Evolutionary conservation across 2,329 filamentous ascomycete genomes (phyloP), one percentile per base, ranked within the genome.

Genomic region (Pyrenophora seminiperda): DNA sequence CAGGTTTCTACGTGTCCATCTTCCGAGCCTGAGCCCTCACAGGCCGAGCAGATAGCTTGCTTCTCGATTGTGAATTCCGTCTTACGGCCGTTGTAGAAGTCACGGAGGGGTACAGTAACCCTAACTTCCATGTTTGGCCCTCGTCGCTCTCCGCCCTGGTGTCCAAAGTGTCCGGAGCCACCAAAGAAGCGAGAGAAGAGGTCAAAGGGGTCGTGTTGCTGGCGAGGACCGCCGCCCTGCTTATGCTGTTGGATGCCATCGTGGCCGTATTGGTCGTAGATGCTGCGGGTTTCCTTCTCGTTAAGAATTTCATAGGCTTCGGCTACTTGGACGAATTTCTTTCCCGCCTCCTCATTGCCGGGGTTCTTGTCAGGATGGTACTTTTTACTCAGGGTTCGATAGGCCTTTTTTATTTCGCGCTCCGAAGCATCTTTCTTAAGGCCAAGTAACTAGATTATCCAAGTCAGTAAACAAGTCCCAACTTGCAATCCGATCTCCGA

Each of bases 321-420:
- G 38, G 92, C 90, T 39, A 99, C 87, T 68, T 91, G 85, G 73
- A 97, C 91, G 72, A 99, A 99, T 73, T 93, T 96, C 72, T 92
- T 83, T 61, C 93, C 86, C 29, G 92, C 93, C 4, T 84, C 80
- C 13, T 89, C 79, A 71, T 97, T 87, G 59, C 86, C 87, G 48
- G 93, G 91, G 66, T 97, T 97, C 83, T 99, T 99, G 76, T 99
- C 94, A 3, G 94, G 94, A 70, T 99, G 94, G 73, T 83, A 97
- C 73, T 95, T 96, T 76, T 97, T 97, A 78, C 90, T 95, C 9
- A 99, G 81, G 53, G 85, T 87, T 53, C 92, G 85, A 75, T 99
- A 99, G 17, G 94, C 92, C 37, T 89, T 89, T 76, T 99, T 99
- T 71, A 99, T 88, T 66, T 97, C 88, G 67, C 87, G 86, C 45